A percentile compares a stretch with the other conserved stretches of the same genome.
Evolutionary conservation across 2,329 filamentous ascomycete genomes (phyloP).

Genomic region (Alternaria metachromatica): DNA sequence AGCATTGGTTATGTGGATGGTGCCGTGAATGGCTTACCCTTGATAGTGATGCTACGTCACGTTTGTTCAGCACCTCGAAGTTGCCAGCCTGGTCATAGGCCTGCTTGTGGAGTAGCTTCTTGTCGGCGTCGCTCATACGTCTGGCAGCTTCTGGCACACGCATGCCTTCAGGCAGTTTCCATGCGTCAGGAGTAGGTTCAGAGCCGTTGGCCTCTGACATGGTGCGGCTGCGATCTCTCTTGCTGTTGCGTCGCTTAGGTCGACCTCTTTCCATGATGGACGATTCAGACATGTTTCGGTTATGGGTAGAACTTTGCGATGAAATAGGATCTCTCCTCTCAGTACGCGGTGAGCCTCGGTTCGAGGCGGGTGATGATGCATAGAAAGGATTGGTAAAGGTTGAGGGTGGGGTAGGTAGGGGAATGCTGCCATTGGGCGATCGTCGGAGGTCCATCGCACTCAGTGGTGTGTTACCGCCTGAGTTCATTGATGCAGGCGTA

Average conservation of each 20-base stretch:
- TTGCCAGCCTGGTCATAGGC: slow-evolving; percentile 49
- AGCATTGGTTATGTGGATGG: slow-evolving; percentile 14
- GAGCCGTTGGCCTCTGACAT: slow-evolving; percentile 42
- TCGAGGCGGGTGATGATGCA: slow-evolving; percentile 38
- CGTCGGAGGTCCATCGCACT: slow-evolving; percentile 40
- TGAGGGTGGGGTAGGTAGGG: slow-evolving; percentile 40
- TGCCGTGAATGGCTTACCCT: slow-evolving; percentile 54
- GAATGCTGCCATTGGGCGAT: slow-evolving; percentile 39
- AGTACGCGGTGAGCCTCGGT: slow-evolving; percentile 39
- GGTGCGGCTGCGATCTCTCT: slow-evolving; percentile 41
- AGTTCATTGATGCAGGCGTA: slow-evolving; percentile 36
- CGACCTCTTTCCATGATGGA: slow-evolving; percentile 49
- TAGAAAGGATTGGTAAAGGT: slow-evolving; percentile 42
- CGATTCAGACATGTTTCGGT: slow-evolving; percentile 47
- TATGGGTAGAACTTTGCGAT: slow-evolving; percentile 30
- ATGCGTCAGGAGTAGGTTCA: slow-evolving; percentile 37
- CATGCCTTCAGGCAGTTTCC: slow-evolving; percentile 48
- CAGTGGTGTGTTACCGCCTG: slow-evolving; percentile 32
- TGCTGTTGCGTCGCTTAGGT: slow-evolving; percentile 41
- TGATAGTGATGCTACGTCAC: slow-evolving; percentile 60
- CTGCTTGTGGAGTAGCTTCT: slow-evolving; percentile 47
- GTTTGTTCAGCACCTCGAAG: slow-evolving; percentile 50
- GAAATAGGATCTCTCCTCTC: slow-evolving; percentile 42
- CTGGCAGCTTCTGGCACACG: slow-evolving; percentile 43
- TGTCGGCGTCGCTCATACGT: slow-evolving; percentile 44